phyloP scores from a whole-genome alignment of 495 filamentous ascomycete species.

The Amphirosellinia nigrospora region DNA sequence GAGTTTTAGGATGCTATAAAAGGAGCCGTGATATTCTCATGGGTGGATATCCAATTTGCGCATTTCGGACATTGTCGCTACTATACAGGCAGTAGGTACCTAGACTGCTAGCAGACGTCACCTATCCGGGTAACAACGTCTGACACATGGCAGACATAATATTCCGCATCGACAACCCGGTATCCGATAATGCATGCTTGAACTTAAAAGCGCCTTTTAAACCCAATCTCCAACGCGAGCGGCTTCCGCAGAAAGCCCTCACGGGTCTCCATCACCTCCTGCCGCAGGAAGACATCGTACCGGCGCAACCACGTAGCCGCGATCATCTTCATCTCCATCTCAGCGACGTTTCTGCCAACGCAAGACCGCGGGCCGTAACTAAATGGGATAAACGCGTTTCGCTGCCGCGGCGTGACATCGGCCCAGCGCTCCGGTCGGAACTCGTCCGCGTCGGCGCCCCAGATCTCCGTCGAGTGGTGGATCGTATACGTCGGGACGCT shows the following conservation, averaged over 20 bases:
- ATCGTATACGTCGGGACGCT: conserved; percentile 88
- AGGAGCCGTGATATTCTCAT: background rate
- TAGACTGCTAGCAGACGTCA: background rate
- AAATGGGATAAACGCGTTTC: conserved; percentile 85
- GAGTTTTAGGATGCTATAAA: background rate
- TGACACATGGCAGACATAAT: background rate
- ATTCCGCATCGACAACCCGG: background rate
- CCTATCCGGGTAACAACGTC: background rate
- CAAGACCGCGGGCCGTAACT: conserved; percentile 82
- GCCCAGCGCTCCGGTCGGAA: conserved; percentile 84
- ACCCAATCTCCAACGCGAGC: conserved; percentile 71
- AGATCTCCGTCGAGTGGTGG: conserved; percentile 81
- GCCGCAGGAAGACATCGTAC: conserved; percentile 76
- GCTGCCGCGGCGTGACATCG: conserved; percentile 66
- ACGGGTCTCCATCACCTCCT: conserved; percentile 74
- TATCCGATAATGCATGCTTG: background rate
- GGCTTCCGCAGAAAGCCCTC: conserved; percentile 95
- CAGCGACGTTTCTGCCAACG: conserved; percentile 85
- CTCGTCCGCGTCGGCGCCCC: conserved; percentile 79
- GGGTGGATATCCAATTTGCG: background rate
- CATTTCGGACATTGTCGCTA: background rate
- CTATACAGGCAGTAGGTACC: background rate
- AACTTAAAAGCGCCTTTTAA: conserved; percentile 5
- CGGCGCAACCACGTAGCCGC: conserved; percentile 74
- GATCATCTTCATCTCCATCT: conserved; percentile 91